A percentile compares a stretch with the other conserved stretches of the same genome.
phyloP scores from a whole-genome alignment of 176 grass and related monocot species.

The Phyllostachys edulis region DNA sequence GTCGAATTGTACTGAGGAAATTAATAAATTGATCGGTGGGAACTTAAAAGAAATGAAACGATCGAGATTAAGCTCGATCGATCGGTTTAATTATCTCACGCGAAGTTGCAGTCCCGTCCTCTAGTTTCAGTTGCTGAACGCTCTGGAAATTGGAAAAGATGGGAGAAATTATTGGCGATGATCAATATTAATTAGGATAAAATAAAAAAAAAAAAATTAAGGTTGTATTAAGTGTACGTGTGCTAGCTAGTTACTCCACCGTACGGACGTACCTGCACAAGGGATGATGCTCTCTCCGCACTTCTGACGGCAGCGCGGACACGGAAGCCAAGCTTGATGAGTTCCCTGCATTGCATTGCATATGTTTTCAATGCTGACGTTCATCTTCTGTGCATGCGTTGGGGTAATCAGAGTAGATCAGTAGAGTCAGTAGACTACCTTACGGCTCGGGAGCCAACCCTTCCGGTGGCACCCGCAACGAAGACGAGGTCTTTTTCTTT shows the following conservation, averaged over 20 bases:
- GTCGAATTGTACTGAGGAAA: too few relatives aligned
- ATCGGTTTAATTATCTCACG: constrained; percentile 34
- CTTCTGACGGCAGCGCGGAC: constrained; percentile 78
- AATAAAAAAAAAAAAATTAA: too few relatives aligned
- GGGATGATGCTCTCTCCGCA: constrained; percentile 54
- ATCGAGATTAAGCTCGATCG: background rate
- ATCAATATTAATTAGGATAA: background rate
- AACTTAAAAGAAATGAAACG: background rate
- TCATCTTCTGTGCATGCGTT: too few relatives aligned
- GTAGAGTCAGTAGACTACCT: background rate
- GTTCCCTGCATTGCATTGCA: constrained; percentile 42
- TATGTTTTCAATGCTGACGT: background rate
- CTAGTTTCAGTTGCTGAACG: constrained; percentile 58
- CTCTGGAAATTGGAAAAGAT: constrained; percentile 46
- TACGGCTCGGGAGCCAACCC: constrained; percentile 33
- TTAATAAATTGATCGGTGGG: background rate
- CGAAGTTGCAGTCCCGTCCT: constrained; percentile 33
- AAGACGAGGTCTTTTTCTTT: constrained; percentile 44
- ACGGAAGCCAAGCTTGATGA: constrained; percentile 83
- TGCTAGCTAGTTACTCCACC: background rate
- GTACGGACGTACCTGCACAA: constrained; percentile 49
- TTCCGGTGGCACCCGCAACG: constrained; percentile 47
- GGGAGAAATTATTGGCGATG: background rate
- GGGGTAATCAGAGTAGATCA: too few relatives aligned
- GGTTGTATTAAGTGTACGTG: too few relatives aligned